Base-by-base conservation (phyloP, 768 basidiomycete species). In the Trametes elegans region DNA sequence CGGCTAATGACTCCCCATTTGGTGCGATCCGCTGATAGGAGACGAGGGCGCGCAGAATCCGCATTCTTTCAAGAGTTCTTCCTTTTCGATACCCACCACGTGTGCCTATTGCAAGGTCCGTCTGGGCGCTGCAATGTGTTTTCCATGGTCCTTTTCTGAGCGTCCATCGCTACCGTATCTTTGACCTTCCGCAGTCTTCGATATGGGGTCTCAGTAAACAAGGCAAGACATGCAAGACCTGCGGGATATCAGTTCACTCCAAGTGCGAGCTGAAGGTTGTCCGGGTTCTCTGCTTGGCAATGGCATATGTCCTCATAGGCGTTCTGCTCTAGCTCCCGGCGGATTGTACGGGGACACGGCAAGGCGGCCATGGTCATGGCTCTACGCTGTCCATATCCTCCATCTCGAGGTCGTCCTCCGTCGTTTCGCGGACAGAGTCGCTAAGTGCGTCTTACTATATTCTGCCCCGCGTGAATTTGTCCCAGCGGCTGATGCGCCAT, bases 181-280 rank as follows among this genome's bases (percentile, higher is more conserved):
- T 24, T 16, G 6, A 2, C 10, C 19, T 14, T 23, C 10, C 7
- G n/a, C 40, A 92, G 90, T 77, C 85, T 9, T 88, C 87, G 7
- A 91, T 93, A 27, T 93, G 91, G 90, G 92, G 91, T 8, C 73
- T 93, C 39, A 87, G 82, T 66, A 92, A 90, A 69, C 88, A 90
- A 65, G 91, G 91, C 29, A 93, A 91, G 73, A 90, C 86, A 6
- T 93, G 91, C 73, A 85, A 78, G 66, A 69, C 75, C 11, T 93
- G 92, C 66, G 84, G 86, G 1, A 69, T 93, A 45, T 85, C 87
- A 18, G 90, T 93, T 7, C 91, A 93, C 67, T 73, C 83, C 42
- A 92, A 89, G 68, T 93, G 92, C 70, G 92, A 93, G 68, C 69
- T 93, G 44, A 93, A 92, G 82, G 91, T 87, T 39, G 47, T 66